Percentiles rank a stretch among this genome's conserved stretches.
Conservation (phyloP, 495 filamentous ascomycete species). For the Xylaria longipes region DNA sequence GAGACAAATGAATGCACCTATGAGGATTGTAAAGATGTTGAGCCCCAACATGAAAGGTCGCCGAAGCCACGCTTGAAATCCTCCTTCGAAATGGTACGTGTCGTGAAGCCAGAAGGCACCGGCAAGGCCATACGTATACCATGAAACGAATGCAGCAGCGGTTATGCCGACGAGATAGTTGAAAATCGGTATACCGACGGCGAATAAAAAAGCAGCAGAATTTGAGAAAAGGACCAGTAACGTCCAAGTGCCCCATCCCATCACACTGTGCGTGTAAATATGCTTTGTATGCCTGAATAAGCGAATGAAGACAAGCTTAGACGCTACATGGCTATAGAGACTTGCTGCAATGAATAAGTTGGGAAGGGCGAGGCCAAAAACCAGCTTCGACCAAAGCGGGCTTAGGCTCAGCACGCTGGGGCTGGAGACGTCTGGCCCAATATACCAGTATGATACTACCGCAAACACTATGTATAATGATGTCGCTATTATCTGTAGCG, state of each 20-base stretch:
- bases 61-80: slow-evolving; percentile 30
- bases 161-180: slow-evolving; percentile 60
- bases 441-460: slow-evolving; percentile 70
- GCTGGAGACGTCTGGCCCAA: slow-evolving; percentile 61
- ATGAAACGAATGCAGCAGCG: slow-evolving; percentile 61
- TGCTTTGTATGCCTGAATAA: slow-evolving; percentile 53
- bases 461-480: slow-evolving; percentile 64
- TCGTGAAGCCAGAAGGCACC: slow-evolving; percentile 48
- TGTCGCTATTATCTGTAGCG: slow-evolving; percentile 64
- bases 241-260: slow-evolving; percentile 59
- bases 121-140: slow-evolving; percentile 63
- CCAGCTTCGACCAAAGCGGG: slow-evolving; percentile 64
- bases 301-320: slow-evolving; percentile 70
- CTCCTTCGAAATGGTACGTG: slow-evolving; percentile 18
- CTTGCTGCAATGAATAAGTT: slow-evolving; percentile 73
- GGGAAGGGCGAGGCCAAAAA: slow-evolving; percentile 75
- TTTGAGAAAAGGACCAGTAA: slow-evolving; percentile 61
- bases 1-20: slow-evolving; percentile 41
- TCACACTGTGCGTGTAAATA: slow-evolving; percentile 43
- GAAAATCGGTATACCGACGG: slow-evolving; percentile 69
- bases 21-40: slow-evolving; percentile 36
- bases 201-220: slow-evolving; percentile 68
- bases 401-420: slow-evolving; percentile 66
- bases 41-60: slow-evolving; percentile 33
- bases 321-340: slow-evolving; percentile 63